Evolutionary conservation across 208 protist genomes (phyloP).

Genomic region (Leishmania guyanensis): DNA sequence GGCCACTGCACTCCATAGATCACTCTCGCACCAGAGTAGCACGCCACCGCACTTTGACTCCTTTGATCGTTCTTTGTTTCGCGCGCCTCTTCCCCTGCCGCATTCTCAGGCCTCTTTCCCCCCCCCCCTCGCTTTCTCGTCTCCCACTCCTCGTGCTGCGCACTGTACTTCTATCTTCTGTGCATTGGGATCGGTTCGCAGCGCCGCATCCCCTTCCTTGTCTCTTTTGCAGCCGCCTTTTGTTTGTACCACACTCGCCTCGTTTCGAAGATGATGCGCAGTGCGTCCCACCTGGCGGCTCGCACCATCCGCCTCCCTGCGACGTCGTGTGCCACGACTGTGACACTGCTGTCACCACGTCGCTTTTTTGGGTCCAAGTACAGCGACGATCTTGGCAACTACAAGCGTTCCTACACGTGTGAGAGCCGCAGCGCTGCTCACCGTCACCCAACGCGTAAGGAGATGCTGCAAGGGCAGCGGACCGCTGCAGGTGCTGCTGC

Average conservation of each 20-base stretch:
- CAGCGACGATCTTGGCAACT: conserved; percentile 35
- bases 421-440: conserved; percentile 53
- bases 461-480: conserved; percentile 33
- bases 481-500: conserved; percentile 15
- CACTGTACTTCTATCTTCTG: not conserved
- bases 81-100: not conserved
- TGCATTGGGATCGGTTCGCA: not conserved
- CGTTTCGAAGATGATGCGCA: conserved; percentile 38
- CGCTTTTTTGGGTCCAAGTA: conserved; percentile 45
- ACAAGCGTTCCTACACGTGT: conserved; percentile 37
- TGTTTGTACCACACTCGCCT: not conserved
- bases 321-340: conserved; percentile 6
- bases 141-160: not conserved
- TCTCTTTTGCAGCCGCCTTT: not conserved
- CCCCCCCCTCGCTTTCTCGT: not conserved
- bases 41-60: not conserved
- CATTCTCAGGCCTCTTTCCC: not conserved
- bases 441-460: conserved; percentile 40
- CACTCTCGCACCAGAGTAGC: not conserved
- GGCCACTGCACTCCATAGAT: not conserved
- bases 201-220: not conserved
- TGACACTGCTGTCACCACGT: conserved; percentile 10
- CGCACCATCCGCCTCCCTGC: conserved; percentile 9
- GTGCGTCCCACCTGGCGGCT: conserved; percentile 20
- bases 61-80: not conserved